phyloP scores from a whole-genome alignment of 1,139 yeast genomes.

The Hanseniaspora gamundiae region DNA sequence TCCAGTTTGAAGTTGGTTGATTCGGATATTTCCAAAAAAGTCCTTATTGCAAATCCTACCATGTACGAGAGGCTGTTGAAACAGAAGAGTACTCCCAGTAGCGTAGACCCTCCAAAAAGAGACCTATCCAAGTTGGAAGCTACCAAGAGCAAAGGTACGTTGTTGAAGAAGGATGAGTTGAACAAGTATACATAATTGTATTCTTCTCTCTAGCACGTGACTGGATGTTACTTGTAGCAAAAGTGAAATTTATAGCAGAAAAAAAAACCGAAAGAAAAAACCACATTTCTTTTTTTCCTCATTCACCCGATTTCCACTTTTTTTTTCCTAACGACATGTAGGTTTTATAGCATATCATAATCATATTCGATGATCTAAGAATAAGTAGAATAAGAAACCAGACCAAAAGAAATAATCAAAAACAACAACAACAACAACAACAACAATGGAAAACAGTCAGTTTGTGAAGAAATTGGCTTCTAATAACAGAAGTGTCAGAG shows the following conservation, averaged over 20 bases:
- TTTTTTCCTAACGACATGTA: too few relatives aligned
- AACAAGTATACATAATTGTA: slow-evolving; percentile 16
- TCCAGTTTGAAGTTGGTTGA: slow-evolving; percentile 9
- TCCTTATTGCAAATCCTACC: slow-evolving; percentile 25
- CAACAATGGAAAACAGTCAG: slow-evolving; percentile 22
- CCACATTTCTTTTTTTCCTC: neutral
- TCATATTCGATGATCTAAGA: neutral
- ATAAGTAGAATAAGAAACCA: neutral
- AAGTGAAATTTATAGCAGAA: too few relatives aligned
- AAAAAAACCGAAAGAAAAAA: neutral
- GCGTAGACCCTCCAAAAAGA: neutral
- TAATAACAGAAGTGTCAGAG: slow-evolving; percentile 41
- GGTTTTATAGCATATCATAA: too few relatives aligned
- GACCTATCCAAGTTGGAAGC: slow-evolving; percentile 13
- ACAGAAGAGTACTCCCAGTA: slow-evolving; percentile 6
- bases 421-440: neutral
- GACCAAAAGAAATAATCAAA: neutral
- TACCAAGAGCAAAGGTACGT: slow-evolving; percentile 14
- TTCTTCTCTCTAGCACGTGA: too few relatives aligned
- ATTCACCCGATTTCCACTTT: too few relatives aligned
- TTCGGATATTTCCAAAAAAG: slow-evolving; percentile 18
- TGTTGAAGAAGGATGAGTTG: slow-evolving; percentile 11
- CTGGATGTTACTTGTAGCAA: too few relatives aligned
- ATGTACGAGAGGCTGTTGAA: slow-evolving; percentile 18
- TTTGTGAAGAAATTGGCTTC: slow-evolving; percentile 80